Base-by-base conservation (phyloP, 2,329 filamentous ascomycete species). In the Fusarium zealandicum region DNA sequence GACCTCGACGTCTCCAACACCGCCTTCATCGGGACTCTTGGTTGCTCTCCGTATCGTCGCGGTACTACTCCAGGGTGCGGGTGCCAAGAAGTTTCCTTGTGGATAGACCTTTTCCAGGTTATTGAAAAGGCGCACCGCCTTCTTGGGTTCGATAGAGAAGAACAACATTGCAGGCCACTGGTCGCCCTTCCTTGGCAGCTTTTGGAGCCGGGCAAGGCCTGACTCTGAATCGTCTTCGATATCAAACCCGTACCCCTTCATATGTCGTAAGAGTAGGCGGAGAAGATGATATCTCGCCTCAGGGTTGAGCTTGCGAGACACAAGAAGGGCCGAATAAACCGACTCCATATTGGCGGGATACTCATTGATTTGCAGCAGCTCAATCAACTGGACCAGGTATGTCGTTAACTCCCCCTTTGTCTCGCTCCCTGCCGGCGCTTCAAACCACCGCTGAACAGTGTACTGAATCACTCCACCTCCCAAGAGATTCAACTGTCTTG, bases 271-370 rank as follows among this genome's bases (percentile, higher is more conserved):
- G 2, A 69, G 30, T 1, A 70, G 51, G 1, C 61, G 61, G 5
- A 71, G 55, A 4, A 71, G 38, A 0, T 62, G 53, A 17, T 69
- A 71, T 25, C 32, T 64, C 6, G 33, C 39, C 14, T 46, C 31
- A 1, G 9, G 3, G 6, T 22, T 35, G 11, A 52, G 18, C 10
- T 44, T 45, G 20, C n/a, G n/a, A 3, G 36, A 22, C 18, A 32
- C 9, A 17, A 27, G 3, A 11, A 61, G 11, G 3, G 27, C 36
- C 6, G 39, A 5, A 4, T 32, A 30, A 3, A 63, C 17, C 1
- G 9, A 9, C 0, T 17, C 36, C 1, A 66, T 5, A 1, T 9
- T 32, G 14, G 20, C 18, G 7, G 11, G 18, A 16, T 5, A 5
- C 5, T 14, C n/a, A 3, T 25, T 38, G 1, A n/a, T 27, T 1